A percentile compares a stretch with the other conserved stretches of the same genome.
Evolutionary conservation across 768 basidiomycete genomes (phyloP).

Genomic region (Tremella yokohamensis): DNA sequence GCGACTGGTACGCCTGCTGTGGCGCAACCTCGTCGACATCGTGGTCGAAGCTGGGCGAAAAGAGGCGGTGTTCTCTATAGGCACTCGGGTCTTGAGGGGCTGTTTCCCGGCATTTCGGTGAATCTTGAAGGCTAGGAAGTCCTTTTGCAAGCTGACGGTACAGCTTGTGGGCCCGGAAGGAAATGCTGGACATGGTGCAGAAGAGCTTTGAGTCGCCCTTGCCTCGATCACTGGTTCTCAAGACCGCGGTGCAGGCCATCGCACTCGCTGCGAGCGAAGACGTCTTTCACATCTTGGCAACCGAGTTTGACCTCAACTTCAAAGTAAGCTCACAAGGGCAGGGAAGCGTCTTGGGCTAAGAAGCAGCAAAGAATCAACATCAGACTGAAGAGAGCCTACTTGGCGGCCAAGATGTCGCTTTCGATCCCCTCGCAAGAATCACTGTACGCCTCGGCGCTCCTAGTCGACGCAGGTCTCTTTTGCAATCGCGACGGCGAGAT

Average conservation of each 20-base stretch:
- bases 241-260: constrained; percentile 13
- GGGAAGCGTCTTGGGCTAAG: neutral
- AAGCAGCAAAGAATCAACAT: constrained; percentile 13
- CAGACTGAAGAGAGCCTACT: constrained; percentile 27
- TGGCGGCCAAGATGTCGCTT: constrained; percentile 32
- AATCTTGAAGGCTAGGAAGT: neutral
- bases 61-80: constrained; percentile 16
- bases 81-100: constrained; percentile 20
- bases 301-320: constrained; percentile 12
- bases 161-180: constrained; percentile 25
- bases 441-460: constrained; percentile 19
- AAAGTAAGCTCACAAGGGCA: too few relatives aligned
- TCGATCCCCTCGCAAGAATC: constrained; percentile 31
- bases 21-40: constrained; percentile 20
- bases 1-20: constrained; percentile 17
- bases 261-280: constrained; percentile 5
- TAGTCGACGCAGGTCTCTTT: constrained; percentile 37
- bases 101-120: constrained; percentile 27
- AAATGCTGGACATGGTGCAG: constrained; percentile 36
- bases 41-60: constrained; percentile 8
- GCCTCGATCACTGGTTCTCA: constrained; percentile 9
- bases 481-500: neutral
- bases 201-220: constrained; percentile 13
- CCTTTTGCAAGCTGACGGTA: neutral
- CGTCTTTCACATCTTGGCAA: constrained; percentile 13